Evolutionary conservation across 805 yeast genomes (phyloP).

Genomic region (Candida odintsovae): DNA sequence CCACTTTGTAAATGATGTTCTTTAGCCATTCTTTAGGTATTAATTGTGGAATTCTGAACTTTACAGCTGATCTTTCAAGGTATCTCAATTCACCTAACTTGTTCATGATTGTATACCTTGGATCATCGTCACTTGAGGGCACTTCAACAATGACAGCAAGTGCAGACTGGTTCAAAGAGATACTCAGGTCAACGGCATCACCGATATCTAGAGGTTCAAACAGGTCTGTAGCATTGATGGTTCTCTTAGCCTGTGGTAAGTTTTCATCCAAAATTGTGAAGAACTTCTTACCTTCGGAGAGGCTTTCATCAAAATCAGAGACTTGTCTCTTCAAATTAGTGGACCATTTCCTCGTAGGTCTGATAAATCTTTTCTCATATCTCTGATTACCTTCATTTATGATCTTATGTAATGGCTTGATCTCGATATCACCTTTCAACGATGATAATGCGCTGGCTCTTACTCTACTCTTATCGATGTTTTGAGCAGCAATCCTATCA

Average conservation of each 20-base stretch:
- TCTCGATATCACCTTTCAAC: neutral
- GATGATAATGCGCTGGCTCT: neutral
- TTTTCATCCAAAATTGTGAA: neutral
- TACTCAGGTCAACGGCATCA: constrained; percentile 53
- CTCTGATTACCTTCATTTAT: neutral
- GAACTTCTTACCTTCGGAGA: neutral
- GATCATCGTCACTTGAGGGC: constrained; percentile 44
- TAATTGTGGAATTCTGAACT: constrained; percentile 48
- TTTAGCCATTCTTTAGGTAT: constrained; percentile 35
- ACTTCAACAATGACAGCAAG: constrained; percentile 49
- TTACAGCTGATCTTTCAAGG: constrained; percentile 38
- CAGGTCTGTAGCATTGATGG: constrained; percentile 6
- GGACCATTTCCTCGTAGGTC: neutral
- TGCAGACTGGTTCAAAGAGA: constrained; percentile 35
- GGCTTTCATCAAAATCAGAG: neutral
- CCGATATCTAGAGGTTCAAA: constrained; percentile 35
- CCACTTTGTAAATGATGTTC: constrained; percentile 17
- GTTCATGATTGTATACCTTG: constrained; percentile 51
- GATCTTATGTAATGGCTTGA: neutral
- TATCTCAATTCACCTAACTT: constrained; percentile 52
- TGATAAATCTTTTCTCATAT: neutral
- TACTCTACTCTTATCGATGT: neutral
- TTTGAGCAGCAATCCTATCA: neutral
- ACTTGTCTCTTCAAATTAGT: neutral
- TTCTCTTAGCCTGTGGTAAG: neutral